Evolutionary conservation across 1,284 basidiomycete genomes (phyloP), one percentile per base, ranked within the genome.

Genomic region (Gastroboletus turbinatus): DNA sequence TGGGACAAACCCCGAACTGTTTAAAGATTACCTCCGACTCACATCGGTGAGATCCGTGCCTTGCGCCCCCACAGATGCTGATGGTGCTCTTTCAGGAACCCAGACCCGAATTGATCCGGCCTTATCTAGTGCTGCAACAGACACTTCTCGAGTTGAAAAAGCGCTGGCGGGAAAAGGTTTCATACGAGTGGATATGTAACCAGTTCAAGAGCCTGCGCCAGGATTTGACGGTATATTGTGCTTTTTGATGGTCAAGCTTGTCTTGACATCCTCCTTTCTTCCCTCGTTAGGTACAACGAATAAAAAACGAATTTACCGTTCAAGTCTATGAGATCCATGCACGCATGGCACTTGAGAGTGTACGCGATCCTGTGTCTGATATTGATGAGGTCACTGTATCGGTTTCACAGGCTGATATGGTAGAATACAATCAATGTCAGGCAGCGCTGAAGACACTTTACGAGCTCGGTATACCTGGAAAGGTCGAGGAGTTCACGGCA

Each of bases 341-440:
- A 25, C 87, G 97, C 29, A 97, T 99, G 78, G 97, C 97, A 43
- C 77, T 98, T 27, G 94, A 97, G 80, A 91, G 88, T 65, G 94
- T 94, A 72, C 60, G 89, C 73, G 38, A 30, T 56, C 46, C 42
- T 53, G 35, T 39, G 25, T 52, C 52, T 52, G 47, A 36, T 43
- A 30, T 42, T 53, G 40, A 58, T 50, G 30, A 59, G 56, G 36
- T 66, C 36, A 35, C 55, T 64, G 46, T 59, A 51, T 52, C 21
- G 16, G 51, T 59, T 59, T 50, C 23, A 44, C 70, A 97, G 94
- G 87, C 84, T 69, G 97, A 99, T 71, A 90, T 99, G 80, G 95
- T 97, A 66, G 97, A 99, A 82, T 99, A 97, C 73, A 99, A 98
- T 73, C 92, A 96, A 74, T 99, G 97, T 75, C 95, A 98, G 74